phyloP scores from a whole-genome alignment of 208 protist genomes.

The Trypanosoma lewisi region DNA sequence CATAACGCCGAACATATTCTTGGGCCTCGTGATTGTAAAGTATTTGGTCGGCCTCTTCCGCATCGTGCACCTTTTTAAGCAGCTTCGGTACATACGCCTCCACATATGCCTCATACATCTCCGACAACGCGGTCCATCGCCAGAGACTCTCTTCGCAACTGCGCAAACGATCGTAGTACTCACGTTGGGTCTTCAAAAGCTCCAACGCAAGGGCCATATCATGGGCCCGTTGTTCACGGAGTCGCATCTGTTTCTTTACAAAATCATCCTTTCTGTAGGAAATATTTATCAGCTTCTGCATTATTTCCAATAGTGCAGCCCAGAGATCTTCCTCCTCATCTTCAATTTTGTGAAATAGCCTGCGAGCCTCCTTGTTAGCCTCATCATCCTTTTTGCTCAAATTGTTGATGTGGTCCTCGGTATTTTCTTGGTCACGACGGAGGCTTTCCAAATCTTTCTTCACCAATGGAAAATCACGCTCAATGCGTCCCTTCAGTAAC shows the following conservation, averaged over 20 bases:
- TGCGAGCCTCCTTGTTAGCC: slow-evolving; percentile 31
- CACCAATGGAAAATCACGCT: slow-evolving; percentile 39
- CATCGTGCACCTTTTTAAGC: slow-evolving; percentile 80
- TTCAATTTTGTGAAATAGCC: slow-evolving; percentile 37
- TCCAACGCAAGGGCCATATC: slow-evolving; percentile 39
- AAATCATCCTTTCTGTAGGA: slow-evolving; percentile 47
- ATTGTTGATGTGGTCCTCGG: slow-evolving; percentile 28
- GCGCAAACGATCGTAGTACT: slow-evolving; percentile 42
- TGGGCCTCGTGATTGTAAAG: slow-evolving; percentile 68
- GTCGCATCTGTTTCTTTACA: slow-evolving; percentile 53
- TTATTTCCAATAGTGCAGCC: slow-evolving; percentile 35
- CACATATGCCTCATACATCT: slow-evolving; percentile 78
- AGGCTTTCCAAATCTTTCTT: slow-evolving; percentile 48
- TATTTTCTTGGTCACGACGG: slow-evolving; percentile 25
- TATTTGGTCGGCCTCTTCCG: slow-evolving; percentile 72
- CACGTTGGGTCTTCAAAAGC: slow-evolving; percentile 43
- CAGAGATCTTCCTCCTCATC: slow-evolving; percentile 45
- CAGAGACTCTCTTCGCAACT: slow-evolving; percentile 52
- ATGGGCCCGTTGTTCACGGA: slow-evolving; percentile 48
- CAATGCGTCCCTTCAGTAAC: slow-evolving; percentile 37
- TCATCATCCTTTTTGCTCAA: slow-evolving; percentile 37
- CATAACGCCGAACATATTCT: slow-evolving; percentile 68
- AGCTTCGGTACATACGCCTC: slow-evolving; percentile 90
- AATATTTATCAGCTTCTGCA: slow-evolving; percentile 37
- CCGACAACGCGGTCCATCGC: slow-evolving; percentile 43